Conservation (phyloP, 257 asterid species). For the Mentha longifolia region DNA sequence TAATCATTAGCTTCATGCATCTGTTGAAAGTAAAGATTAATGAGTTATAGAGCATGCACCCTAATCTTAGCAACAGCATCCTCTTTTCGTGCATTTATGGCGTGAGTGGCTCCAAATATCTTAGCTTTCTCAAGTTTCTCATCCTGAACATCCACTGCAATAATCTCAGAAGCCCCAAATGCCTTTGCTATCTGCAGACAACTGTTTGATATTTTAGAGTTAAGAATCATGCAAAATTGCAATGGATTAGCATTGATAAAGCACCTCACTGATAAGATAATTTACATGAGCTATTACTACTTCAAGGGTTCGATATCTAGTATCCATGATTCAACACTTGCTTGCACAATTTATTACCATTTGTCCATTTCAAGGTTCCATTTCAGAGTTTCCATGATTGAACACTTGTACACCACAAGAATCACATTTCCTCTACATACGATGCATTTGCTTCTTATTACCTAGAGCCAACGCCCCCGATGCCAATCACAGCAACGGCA, state of each 20-base stretch:
- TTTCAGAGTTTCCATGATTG: conserved; percentile 21
- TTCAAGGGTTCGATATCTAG: background rate
- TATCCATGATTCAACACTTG: background rate
- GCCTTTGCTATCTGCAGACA: conserved; percentile 98
- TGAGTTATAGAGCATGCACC: conserved; percentile 40
- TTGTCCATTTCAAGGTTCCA: conserved; percentile 2
- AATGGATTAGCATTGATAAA: conserved; percentile 8
- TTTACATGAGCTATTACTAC: conserved; percentile 11
- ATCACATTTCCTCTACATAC: background rate
- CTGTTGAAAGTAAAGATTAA: conserved; percentile 6
- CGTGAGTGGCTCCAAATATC: conserved; percentile 84
- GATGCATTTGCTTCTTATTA: conserved; percentile 32
- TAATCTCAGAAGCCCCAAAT: conserved; percentile 96
- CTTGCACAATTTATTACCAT: background rate
- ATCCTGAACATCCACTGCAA: conserved; percentile 95
- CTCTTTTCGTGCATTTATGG: conserved; percentile 73
- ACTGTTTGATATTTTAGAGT: conserved; percentile 55
- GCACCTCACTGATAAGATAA: conserved; percentile 15
- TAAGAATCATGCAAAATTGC: conserved; percentile 30
- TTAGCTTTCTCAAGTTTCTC: conserved; percentile 89
- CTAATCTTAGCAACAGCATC: conserved; percentile 75
- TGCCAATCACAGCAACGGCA: conserved; percentile 92
- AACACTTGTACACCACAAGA: conserved; percentile 2
- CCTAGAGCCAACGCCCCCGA: conserved; percentile 99
- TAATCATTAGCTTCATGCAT: background rate